These are phyloP conservation scores for Mrakia hoshinonis DNA, from an alignment of 768 basidiomycete genomes.

Conservation along the genomic window DNA sequence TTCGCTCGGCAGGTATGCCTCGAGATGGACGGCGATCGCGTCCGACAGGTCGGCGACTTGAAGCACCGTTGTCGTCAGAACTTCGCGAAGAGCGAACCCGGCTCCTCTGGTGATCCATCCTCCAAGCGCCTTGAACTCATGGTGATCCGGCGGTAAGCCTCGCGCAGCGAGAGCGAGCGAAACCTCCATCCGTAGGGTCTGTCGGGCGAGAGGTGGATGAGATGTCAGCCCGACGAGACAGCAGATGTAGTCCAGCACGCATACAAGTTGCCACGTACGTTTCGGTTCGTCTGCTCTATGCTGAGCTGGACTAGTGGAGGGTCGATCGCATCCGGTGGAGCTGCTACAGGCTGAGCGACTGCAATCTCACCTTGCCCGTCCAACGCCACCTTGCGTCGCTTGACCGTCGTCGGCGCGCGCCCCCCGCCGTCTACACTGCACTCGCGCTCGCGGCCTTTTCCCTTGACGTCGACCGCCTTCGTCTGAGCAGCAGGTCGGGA, in stretches of 20 bases:
- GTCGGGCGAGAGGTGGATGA: neutral
- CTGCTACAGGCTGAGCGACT: neutral
- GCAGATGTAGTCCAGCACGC: too few relatives aligned
- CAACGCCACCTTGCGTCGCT: neutral
- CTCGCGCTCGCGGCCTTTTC: neutral
- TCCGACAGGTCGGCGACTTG: neutral
- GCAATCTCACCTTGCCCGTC: neutral
- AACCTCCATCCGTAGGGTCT: neutral
- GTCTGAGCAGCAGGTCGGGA: neutral
- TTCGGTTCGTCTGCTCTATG: constrained; percentile 3
- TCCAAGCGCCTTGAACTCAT: neutral
- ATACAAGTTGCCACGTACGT: neutral
- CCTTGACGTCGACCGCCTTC: neutral
- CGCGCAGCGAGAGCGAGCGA: neutral
- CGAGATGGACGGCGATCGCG: neutral
- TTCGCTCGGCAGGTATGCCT: neutral
- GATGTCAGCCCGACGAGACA: neutral
- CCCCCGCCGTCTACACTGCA: neutral
- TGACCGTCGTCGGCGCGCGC: neutral
- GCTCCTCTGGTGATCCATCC: constrained; percentile 16
- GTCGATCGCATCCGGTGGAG: neutral
- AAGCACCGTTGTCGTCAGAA: neutral
- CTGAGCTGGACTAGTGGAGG: neutral
- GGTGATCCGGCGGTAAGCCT: constrained; percentile 10
- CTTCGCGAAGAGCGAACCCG: constrained; percentile 13